Base-by-base conservation (phyloP, 1,139 yeast genomes). In the Eremothecium coryli region DNA sequence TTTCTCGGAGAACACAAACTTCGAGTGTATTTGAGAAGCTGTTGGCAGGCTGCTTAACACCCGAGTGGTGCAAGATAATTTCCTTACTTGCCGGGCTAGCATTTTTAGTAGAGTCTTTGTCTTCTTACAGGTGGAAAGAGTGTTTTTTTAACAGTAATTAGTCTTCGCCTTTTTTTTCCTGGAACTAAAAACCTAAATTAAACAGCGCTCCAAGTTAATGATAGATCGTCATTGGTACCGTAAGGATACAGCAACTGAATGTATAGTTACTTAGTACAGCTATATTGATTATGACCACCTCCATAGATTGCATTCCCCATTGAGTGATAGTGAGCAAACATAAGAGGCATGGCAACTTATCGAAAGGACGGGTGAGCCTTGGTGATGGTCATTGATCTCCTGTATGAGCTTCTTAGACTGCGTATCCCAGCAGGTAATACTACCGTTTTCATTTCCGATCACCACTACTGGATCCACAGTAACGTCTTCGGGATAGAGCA, bases 381-480 rank as follows among this genome's bases (percentile, higher is more conserved):
- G 57, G 24, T 49, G 46, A 24, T 39, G 36, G 1, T 52, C 61
- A 37, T 57, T 48, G 12, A 70, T 45, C 26, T 55, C 57, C 18
- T 56, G 62, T 5, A 72, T 62, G 4, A 76, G 54, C n/a, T 66
- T 59, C 52, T 78, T 82, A 5, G 75, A 57, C 44, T 82, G 88
- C 1, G 85, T 66, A 49, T 82, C 78, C 95, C 95, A 86, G 23
- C 84, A 60, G 7, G 74, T 56, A 2, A 85, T 58, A 1, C 69
- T 66, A 1, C 80, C 76, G 2, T 50, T 43, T 38, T 81, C 90
- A 35, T 80, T 70, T 0, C 94, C 94, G 4, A 86, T 75, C 1
- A 29, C 41, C 17, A 81, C 66, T 33, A 69, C 43, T 1, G 76
- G 69, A 6, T 50, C 42, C 25, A 36, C 26, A 15, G 23, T 30